phyloP scores from a whole-genome alignment of 1,139 yeast genomes.

The Zygosaccharomyces sapae region DNA sequence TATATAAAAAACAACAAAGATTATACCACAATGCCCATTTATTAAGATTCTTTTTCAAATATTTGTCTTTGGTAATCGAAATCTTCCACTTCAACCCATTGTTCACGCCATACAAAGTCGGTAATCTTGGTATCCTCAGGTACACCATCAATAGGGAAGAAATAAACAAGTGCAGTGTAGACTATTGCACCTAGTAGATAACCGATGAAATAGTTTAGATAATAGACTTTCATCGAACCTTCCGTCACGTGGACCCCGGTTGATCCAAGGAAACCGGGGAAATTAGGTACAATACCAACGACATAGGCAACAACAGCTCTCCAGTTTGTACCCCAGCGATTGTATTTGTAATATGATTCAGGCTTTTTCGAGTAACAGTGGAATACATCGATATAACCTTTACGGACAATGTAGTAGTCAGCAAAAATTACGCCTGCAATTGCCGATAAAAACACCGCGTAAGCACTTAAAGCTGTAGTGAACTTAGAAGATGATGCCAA shows the following conservation, averaged over 20 bases:
- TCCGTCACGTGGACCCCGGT: constrained; percentile 63
- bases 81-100: constrained; percentile 60
- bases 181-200: constrained; percentile 53
- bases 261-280: constrained; percentile 84
- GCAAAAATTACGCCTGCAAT: constrained; percentile 79
- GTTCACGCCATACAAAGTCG: constrained; percentile 39
- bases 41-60: constrained; percentile 15
- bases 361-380: constrained; percentile 54
- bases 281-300: constrained; percentile 73
- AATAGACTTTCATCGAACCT: constrained; percentile 71
- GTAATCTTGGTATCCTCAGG: constrained; percentile 45
- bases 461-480: constrained; percentile 80
- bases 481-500: constrained; percentile 69
- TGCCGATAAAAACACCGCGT: constrained; percentile 78
- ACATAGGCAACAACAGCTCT: constrained; percentile 69
- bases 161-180: constrained; percentile 47
- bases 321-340: constrained; percentile 70
- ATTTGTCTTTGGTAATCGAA: constrained; percentile 44
- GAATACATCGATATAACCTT: constrained; percentile 61
- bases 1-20: too few species aligned
- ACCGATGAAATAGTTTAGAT: constrained; percentile 72
- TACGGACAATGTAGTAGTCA: constrained; percentile 72
- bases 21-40: neutral
- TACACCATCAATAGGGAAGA: constrained; percentile 57
- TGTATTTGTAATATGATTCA: constrained; percentile 53